Evolutionary conservation across 805 yeast genomes (phyloP), one percentile per base, ranked within the genome.

Genomic region (Metschnikowia rubicola): DNA sequence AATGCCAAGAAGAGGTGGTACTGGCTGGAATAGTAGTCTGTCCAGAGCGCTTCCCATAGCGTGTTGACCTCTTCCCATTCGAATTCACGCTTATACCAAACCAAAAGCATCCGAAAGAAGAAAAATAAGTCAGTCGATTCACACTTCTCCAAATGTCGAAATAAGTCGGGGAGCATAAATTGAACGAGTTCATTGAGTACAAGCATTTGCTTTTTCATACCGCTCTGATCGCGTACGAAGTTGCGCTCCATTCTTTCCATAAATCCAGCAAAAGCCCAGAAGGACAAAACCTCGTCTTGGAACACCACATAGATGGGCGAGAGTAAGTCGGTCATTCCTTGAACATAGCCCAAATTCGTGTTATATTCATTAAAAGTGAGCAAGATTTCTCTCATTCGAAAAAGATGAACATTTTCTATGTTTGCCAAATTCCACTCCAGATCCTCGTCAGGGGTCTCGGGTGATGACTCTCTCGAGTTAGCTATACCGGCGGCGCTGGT

Each of bases 211-310:
- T 79, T 78, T 59, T 88, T 85, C 86, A 94, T 94, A 0, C 99
- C 99, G 35, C 88, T 79, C 63, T 94, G 96, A 64, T 89, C 96
- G 41, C 95, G 79, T 29, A 92, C 70, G 63, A 91, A 94, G 65
- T 94, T 94, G 43, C 97, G 76, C 64, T 92, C 97, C 97, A 92
- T 90, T 46, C 94, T 73, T 42, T 88, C 89, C 98, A 94, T 92
- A 55, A 88, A 88, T 35, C 82, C 80, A 3, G 80, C 75, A 69
- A 94, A 92, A 8, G 90, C 84, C 95, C 97, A 89, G 64, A 94
- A 94, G 6, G 96, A 74, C 21, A 89, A 59, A 0, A 84, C 71
- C 55, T 91, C 96, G 62, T 91, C 96, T 54, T 77, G 76, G 54
- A 56, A 71, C 59, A 61, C 67, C 44, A 76, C 80, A 63, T 89